phyloP scores from a whole-genome alignment of 192 early-diverging fungal genomes.

The Chytriomyces hyalinus region DNA sequence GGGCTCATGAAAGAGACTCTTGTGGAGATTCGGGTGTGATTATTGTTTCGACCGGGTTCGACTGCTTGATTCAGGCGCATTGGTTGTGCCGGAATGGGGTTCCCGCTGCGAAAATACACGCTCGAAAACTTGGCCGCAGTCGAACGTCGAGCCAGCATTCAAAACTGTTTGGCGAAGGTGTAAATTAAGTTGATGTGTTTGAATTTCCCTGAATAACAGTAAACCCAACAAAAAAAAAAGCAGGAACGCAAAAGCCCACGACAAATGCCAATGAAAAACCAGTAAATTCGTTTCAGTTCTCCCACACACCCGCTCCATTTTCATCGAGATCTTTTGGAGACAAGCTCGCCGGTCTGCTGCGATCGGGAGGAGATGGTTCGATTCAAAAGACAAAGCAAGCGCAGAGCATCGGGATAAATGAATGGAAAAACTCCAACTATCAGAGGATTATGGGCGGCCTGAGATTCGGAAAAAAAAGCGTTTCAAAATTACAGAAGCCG shows the following conservation, averaged over 20 bases:
- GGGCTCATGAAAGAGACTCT: neutral
- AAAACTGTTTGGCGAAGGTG: too few species aligned
- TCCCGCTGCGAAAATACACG: neutral
- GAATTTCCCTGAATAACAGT: too few species aligned
- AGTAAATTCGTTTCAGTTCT: neutral
- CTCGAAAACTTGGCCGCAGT: neutral
- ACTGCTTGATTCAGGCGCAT: slow-evolving; percentile 23
- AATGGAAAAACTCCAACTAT: neutral
- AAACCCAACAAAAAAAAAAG: neutral
- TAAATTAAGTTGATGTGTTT: too few species aligned
- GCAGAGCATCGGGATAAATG: neutral
- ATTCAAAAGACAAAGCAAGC: neutral
- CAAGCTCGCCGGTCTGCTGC: neutral
- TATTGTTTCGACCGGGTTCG: slow-evolving; percentile 32
- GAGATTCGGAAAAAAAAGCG: neutral
- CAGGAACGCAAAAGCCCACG: neutral
- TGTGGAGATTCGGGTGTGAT: slow-evolving; percentile 1
- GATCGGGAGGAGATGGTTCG: neutral
- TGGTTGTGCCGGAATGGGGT: slow-evolving; percentile 10
- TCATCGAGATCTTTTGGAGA: slow-evolving; percentile 14
- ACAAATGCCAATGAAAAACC: too few species aligned
- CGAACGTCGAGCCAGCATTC: too few species aligned
- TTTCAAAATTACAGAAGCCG: neutral
- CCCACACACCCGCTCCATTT: slow-evolving; percentile 8
- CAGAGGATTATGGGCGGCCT: neutral